Conservation (phyloP, 179 eudicot genomes). For the Actinidia arguta region DNA sequence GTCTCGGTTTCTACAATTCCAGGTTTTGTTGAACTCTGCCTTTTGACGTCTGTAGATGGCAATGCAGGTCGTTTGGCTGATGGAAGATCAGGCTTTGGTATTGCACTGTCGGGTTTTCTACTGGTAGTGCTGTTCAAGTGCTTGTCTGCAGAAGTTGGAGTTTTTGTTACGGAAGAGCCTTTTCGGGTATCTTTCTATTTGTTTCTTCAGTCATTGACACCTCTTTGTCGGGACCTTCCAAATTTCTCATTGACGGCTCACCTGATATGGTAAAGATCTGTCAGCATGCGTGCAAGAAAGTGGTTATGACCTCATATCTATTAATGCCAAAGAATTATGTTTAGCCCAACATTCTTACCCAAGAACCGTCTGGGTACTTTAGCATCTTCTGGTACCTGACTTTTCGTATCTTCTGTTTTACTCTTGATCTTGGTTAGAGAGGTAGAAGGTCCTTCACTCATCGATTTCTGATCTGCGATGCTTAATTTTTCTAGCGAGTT, state of each 20-base stretch:
- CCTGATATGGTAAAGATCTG: slow-evolving; percentile 17
- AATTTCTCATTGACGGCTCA: slow-evolving; percentile 23
- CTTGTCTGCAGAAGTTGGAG: slow-evolving; percentile 46
- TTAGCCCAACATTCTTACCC: slow-evolving; percentile 32
- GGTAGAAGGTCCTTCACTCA: slow-evolving; percentile 27
- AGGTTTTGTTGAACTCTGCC: slow-evolving; percentile 20
- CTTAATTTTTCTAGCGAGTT: slow-evolving; percentile 53
- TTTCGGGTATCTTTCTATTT: slow-evolving; percentile 30
- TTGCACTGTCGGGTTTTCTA: slow-evolving; percentile 29
- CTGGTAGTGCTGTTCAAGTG: slow-evolving; percentile 18
- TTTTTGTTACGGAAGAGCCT: slow-evolving; percentile 29
- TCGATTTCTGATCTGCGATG: slow-evolving; percentile 32
- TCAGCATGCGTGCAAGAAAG: background rate
- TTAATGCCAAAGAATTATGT: background rate
- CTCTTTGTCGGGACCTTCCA: slow-evolving; percentile 21
- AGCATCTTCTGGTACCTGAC: slow-evolving; percentile 31
- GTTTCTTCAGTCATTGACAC: slow-evolving; percentile 17
- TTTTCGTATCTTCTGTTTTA: slow-evolving; percentile 21
- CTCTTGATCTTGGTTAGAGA: slow-evolving; percentile 45
- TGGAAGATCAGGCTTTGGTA: slow-evolving; percentile 36
- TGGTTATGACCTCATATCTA: no score
- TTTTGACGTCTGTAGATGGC: slow-evolving; percentile 28
- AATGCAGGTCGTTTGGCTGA: slow-evolving; percentile 28
- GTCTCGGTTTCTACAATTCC: slow-evolving; percentile 39
- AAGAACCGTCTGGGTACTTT: slow-evolving; percentile 37